These are phyloP conservation scores for Phytophthora ohioensis DNA, from an alignment of 352 stramenopile species.

Conservation along the genomic window DNA sequence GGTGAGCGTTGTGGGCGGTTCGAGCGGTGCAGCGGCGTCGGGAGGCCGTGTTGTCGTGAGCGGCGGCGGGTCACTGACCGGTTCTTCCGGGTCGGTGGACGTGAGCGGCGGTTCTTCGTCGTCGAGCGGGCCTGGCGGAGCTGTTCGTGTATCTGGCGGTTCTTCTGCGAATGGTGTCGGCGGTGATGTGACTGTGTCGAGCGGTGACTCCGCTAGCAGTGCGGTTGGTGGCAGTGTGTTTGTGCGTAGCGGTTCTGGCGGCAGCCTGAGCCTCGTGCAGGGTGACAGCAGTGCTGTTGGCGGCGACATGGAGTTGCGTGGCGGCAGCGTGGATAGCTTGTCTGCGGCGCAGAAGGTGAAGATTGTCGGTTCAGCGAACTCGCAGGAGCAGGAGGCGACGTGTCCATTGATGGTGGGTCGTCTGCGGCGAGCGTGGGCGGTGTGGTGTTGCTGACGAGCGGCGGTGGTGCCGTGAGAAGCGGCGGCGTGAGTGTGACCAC, in stretches of 20 bases:
- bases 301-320: constrained; percentile 37
- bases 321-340: constrained; percentile 25
- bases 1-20: constrained; percentile 28
- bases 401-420: constrained; percentile 34
- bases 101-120: too few relatives aligned
- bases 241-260: constrained; percentile 35
- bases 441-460: constrained; percentile 27
- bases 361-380: constrained; percentile 35
- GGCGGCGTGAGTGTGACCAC: constrained; percentile 27
- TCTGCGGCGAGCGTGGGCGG: constrained; percentile 27
- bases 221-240: constrained; percentile 26
- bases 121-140: too few relatives aligned
- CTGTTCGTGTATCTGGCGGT: too few relatives aligned
- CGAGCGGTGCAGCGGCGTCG: constrained; percentile 9
- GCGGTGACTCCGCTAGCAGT: constrained; percentile 22
- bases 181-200: constrained; percentile 37
- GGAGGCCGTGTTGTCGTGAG: constrained; percentile 16
- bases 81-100: too few relatives aligned
- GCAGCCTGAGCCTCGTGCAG: constrained; percentile 32
- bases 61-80: not conserved
- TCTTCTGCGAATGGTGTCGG: constrained; percentile 21
- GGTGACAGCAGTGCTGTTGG: constrained; percentile 29
- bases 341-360: not conserved
- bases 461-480: constrained; percentile 25
- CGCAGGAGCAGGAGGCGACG: constrained; percentile 32